A percentile compares a stretch with the other conserved stretches of the same genome.
These are phyloP conservation scores for Penstemon davidsonii DNA, from an alignment of 257 asterid genomes.

Conservation along the genomic window DNA sequence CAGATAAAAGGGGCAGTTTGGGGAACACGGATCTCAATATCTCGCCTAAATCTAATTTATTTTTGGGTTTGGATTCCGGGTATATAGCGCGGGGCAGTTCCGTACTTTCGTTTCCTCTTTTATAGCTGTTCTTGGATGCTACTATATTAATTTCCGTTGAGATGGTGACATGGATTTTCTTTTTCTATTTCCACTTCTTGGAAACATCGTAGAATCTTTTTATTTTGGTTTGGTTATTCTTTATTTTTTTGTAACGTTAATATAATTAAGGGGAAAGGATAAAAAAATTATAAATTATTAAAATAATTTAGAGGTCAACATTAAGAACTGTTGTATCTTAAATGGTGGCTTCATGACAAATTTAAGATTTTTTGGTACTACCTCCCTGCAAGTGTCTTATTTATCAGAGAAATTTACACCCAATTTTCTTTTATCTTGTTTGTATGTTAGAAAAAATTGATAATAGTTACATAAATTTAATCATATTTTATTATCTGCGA, in stretches of 20 bases:
- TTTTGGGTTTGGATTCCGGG: conserved; percentile 48
- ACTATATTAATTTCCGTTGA: conserved; percentile 25
- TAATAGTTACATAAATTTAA: too few species aligned
- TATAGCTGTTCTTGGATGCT: conserved; percentile 22
- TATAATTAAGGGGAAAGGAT: too few species aligned
- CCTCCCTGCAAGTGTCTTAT: too few species aligned
- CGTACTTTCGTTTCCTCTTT: conserved; percentile 2
- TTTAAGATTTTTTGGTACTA: too few species aligned
- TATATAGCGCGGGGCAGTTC: conserved; percentile 5
- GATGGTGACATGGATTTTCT: conserved; percentile 9
- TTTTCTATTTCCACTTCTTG: not conserved
- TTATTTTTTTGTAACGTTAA: not conserved
- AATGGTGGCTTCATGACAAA: too few species aligned
- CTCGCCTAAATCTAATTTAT: conserved; percentile 45
- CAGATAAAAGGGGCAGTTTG: conserved; percentile 34
- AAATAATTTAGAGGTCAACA: too few species aligned
- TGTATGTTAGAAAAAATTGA: too few species aligned
- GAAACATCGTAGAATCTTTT: not conserved
- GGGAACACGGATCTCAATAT: conserved; percentile 57
- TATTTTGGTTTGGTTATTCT: not conserved
- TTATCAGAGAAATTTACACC: too few species aligned
- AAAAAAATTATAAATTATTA: too few species aligned
- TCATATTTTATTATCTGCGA: too few species aligned
- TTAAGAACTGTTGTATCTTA: too few species aligned
- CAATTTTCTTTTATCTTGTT: too few species aligned